A percentile compares a stretch with the other conserved stretches of the same genome.
phyloP scores from a whole-genome alignment of 805 yeast species.

The Teunomyces aglyptinius region DNA sequence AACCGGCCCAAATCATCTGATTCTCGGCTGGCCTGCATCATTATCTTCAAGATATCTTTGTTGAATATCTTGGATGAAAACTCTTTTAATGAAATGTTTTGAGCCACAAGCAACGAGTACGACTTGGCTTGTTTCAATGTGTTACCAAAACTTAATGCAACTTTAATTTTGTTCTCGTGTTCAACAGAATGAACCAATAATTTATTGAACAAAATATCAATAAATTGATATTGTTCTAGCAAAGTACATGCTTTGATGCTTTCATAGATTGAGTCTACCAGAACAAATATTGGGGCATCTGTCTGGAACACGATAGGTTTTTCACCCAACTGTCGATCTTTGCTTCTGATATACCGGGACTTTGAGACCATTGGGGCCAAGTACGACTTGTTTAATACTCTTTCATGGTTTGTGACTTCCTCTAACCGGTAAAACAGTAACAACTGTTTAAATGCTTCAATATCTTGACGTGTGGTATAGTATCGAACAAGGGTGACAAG shows the following conservation, averaged over 20 bases:
- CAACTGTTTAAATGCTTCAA: constrained; percentile 19
- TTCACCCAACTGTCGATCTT: constrained; percentile 6
- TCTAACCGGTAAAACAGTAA: constrained; percentile 26
- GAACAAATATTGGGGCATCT: constrained; percentile 15
- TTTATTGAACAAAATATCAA: constrained; percentile 35
- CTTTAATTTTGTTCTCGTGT: constrained; percentile 1
- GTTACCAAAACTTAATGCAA: constrained; percentile 9
- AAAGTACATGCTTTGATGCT: constrained; percentile 30
- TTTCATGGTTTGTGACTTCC: constrained; percentile 23
- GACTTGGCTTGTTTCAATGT: constrained; percentile 4
- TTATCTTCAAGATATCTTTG: constrained; percentile 18
- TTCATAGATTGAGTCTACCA: constrained; percentile 19
- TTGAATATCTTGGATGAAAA: constrained; percentile 19
- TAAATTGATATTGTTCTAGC: constrained; percentile 22
- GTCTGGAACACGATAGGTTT: constrained; percentile 10
- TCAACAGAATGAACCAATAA: constrained; percentile 25
- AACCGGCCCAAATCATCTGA: constrained; percentile 33
- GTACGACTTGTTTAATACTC: constrained; percentile 15
- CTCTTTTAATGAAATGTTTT: constrained; percentile 10
- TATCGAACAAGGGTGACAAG: constrained; percentile 25
- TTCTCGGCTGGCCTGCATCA: constrained; percentile 21
- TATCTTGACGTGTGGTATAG: constrained; percentile 19
- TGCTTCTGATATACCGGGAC: constrained; percentile 17
- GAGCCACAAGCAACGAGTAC: constrained; percentile 11
- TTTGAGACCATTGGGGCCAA: constrained; percentile 24